Conservation (phyloP, 1,284 basidiomycete species). For the Stygiomarasmius scandens region DNA sequence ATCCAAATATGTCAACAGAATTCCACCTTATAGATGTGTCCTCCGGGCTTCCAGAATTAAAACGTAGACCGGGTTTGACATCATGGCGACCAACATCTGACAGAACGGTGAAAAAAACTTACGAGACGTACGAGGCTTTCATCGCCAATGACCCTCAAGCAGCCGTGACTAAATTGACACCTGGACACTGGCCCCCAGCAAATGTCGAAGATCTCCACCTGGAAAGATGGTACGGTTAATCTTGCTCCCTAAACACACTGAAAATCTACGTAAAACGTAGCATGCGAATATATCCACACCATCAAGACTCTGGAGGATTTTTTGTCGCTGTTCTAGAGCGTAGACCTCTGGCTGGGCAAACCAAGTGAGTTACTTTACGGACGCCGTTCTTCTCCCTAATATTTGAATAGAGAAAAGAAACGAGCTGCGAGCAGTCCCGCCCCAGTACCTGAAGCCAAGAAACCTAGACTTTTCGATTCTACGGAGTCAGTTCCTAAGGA, state of each 20-base stretch:
- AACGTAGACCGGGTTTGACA: slow-evolving; percentile 75
- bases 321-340: slow-evolving; percentile 89
- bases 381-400: slow-evolving; percentile 2
- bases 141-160: slow-evolving; percentile 48
- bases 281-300: slow-evolving; percentile 89
- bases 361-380: slow-evolving; percentile 24
- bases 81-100: slow-evolving; percentile 74
- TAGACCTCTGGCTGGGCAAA: slow-evolving; percentile 30
- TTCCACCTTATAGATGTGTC: slow-evolving; percentile 87
- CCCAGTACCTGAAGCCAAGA: slow-evolving; percentile 45
- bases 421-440: slow-evolving; percentile 45
- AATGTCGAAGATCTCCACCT: slow-evolving; percentile 65
- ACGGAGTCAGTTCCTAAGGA: background rate
- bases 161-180: slow-evolving; percentile 60
- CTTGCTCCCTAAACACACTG: too few species aligned
- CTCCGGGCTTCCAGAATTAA: slow-evolving; percentile 68
- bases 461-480: slow-evolving; percentile 25
- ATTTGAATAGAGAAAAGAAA: slow-evolving; percentile 43
- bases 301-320: slow-evolving; percentile 98
- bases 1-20: slow-evolving; percentile 40
- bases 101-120: slow-evolving; percentile 45
- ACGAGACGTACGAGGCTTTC: slow-evolving; percentile 60
- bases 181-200: slow-evolving; percentile 81
- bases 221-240: slow-evolving; percentile 63
- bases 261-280: slow-evolving; percentile 43